Evolutionary conservation across 306 rosid species (phyloP).

Genomic region (Delonix regia): DNA sequence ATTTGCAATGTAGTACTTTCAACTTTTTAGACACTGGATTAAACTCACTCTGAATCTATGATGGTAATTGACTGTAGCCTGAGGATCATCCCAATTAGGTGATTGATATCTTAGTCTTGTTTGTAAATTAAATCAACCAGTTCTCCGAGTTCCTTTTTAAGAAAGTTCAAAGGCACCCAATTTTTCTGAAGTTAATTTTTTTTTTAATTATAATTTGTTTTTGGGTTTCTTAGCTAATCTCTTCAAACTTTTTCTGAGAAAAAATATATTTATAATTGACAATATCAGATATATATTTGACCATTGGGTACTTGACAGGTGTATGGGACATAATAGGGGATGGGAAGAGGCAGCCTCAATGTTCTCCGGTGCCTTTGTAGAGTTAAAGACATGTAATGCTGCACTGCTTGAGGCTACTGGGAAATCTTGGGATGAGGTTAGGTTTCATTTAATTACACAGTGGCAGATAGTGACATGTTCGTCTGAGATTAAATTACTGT

Average conservation of each 20-base stretch:
- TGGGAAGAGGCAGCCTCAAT: conserved; percentile 99
- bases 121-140: conserved; percentile 2
- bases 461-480: not conserved
- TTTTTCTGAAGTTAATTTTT: not conserved
- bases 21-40: conserved; percentile 10
- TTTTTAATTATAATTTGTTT: not conserved
- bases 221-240: not conserved
- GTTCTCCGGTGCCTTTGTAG: conserved; percentile 82
- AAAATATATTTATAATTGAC: not conserved
- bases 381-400: conserved; percentile 89
- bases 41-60: conserved; percentile 12
- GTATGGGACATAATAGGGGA: conserved; percentile 98
- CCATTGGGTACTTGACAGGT: conserved; percentile 60
- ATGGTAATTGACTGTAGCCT: conserved; percentile 28
- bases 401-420: conserved; percentile 91
- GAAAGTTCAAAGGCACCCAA: not conserved
- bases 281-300: conserved; percentile 28
- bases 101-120: conserved; percentile 19
- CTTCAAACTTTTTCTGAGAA: not conserved
- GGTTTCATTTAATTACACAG: conserved; percentile 33
- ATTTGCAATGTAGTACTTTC: conserved; percentile 15
- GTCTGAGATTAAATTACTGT: conserved; percentile 17
- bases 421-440: conserved; percentile 94
- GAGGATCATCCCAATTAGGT: not conserved
- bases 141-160: conserved; percentile 11